These are phyloP conservation scores for Nyssa sinensis DNA, from an alignment of 148 eudicot species.

Conservation along the genomic window DNA sequence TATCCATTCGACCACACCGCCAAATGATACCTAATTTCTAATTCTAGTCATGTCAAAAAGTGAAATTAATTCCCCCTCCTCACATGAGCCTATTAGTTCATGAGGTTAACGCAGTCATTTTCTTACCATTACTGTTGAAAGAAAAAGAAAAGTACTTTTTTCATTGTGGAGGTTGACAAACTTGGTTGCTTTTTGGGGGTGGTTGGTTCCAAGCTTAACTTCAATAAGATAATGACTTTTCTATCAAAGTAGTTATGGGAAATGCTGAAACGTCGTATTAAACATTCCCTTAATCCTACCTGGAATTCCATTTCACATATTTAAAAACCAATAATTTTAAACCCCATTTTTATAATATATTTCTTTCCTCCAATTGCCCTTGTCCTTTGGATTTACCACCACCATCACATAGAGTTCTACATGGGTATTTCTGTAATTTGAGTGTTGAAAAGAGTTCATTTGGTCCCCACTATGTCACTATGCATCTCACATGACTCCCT, in stretches of 20 bases:
- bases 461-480: neutral
- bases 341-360: too few relatives aligned
- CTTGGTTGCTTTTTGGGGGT: conserved; percentile 28
- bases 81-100: too few relatives aligned
- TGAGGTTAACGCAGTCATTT: conserved; percentile 20
- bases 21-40: too few relatives aligned
- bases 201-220: conserved; percentile 36
- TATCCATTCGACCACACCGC: too few relatives aligned
- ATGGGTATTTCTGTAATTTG: neutral
- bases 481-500: neutral
- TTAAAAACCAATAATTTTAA: too few relatives aligned
- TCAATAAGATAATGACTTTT: conserved; percentile 15
- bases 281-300: conserved; percentile 28
- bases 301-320: conserved; percentile 41
- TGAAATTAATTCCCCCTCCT: too few relatives aligned
- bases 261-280: conserved; percentile 8
- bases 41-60: too few relatives aligned
- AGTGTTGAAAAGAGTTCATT: neutral
- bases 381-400: neutral
- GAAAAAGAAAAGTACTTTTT: conserved; percentile 10
- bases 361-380: neutral
- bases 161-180: conserved; percentile 50
- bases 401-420: neutral
- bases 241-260: conserved; percentile 27
- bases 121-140: conserved; percentile 32